Evolutionary conservation across 2,329 filamentous ascomycete genomes (phyloP).

Genomic region (Pseudogymnoascus sp.): DNA sequence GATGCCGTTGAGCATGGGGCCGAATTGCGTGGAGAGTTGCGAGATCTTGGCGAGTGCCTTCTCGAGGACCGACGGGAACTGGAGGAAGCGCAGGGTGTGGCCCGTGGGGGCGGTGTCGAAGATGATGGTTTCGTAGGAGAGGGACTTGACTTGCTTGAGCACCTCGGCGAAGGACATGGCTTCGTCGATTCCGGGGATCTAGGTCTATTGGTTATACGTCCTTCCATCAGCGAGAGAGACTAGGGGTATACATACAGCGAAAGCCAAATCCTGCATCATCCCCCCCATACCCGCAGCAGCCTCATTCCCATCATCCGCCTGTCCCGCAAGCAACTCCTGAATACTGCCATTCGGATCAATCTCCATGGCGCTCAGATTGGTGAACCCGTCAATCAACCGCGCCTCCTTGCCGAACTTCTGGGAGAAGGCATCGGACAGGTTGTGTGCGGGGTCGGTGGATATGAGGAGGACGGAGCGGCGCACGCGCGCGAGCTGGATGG

Average conservation of each 20-base stretch:
- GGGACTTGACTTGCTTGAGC: slow-evolving; percentile 96
- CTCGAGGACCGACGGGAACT: slow-evolving; percentile 96
- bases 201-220: not conserved
- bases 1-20: slow-evolving; percentile 88
- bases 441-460: slow-evolving; percentile 96
- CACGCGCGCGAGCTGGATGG: slow-evolving; percentile 91
- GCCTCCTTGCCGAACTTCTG: slow-evolving; percentile 99
- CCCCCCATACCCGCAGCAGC: slow-evolving; percentile 70
- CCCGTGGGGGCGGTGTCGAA: slow-evolving; percentile 98
- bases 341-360: slow-evolving; percentile 98
- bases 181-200: slow-evolving; percentile 98
- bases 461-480: slow-evolving; percentile 95
- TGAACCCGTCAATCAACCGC: slow-evolving; percentile 80
- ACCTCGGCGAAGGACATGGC: slow-evolving; percentile 99
- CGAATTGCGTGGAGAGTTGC: slow-evolving; percentile 87
- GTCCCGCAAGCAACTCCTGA: slow-evolving; percentile 78
- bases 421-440: slow-evolving; percentile 93
- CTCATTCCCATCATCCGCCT: slow-evolving; percentile 64
- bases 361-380: slow-evolving; percentile 95
- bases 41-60: slow-evolving; percentile 97
- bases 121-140: slow-evolving; percentile 97
- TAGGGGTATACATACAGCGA: slow-evolving; percentile 61
- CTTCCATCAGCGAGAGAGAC: not conserved
- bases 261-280: slow-evolving; percentile 98
- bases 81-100: slow-evolving; percentile 95